phyloP scores from a whole-genome alignment of 768 basidiomycete genomes.

The Kondoa malvinella region DNA sequence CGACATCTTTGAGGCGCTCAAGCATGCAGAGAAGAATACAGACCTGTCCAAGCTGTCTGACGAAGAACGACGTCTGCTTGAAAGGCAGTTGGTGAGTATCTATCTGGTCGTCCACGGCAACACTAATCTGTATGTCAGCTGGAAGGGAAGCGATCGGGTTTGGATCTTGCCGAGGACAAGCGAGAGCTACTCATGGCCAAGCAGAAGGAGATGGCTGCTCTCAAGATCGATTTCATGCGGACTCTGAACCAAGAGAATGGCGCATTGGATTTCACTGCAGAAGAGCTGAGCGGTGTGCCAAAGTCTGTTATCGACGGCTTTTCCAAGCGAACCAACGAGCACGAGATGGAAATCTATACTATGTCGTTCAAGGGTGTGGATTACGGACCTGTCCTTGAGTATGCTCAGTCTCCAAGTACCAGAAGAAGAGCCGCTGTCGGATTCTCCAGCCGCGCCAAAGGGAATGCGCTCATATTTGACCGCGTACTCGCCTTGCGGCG shows the following conservation, averaged over 20 bases:
- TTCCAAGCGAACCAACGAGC: conserved; percentile 41
- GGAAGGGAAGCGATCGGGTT: conserved; percentile 62
- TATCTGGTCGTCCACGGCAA: no score
- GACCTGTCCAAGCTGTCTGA: conserved; percentile 44
- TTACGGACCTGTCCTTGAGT: conserved; percentile 56
- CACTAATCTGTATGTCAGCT: no score
- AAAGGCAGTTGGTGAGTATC: conserved; percentile 70
- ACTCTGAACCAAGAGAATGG: conserved; percentile 81
- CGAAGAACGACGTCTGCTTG: conserved; percentile 58
- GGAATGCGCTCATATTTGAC: conserved; percentile 54
- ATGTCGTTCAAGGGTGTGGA: conserved; percentile 70
- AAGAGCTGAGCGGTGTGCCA: conserved; percentile 44
- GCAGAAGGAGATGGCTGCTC: conserved; percentile 59
- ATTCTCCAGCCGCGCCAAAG: conserved; percentile 48
- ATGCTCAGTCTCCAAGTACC: not conserved
- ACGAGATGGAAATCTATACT: conserved; percentile 46
- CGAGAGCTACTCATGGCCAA: conserved; percentile 42
- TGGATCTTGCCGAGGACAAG: conserved; percentile 53
- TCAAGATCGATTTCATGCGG: conserved; percentile 68
- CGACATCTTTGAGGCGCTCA: conserved; percentile 55
- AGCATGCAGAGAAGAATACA: conserved; percentile 54
- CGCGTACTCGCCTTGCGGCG: conserved; percentile 55
- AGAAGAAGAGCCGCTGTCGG: conserved; percentile 32
- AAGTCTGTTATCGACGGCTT: conserved; percentile 62
- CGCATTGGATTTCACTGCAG: conserved; percentile 25